Percentiles rank a stretch among this genome's conserved stretches.
Conservation (phyloP, 1,139 yeast genomes). For the Geotrichum macrosporum region DNA sequence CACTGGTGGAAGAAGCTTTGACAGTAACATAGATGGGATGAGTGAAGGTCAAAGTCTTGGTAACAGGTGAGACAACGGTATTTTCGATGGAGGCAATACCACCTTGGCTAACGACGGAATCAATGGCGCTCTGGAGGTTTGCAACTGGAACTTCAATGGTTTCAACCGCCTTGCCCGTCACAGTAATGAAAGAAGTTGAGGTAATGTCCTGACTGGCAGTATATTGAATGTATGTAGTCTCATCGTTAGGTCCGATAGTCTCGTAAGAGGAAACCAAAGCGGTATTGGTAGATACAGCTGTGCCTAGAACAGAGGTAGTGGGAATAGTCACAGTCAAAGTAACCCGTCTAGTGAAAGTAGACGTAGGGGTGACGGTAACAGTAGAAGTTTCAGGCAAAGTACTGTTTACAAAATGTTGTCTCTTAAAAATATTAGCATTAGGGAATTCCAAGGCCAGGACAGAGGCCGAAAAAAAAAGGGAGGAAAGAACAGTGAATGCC, state of each 20-base stretch:
- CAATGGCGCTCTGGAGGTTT: slow-evolving; percentile 8
- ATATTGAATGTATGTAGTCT: neutral
- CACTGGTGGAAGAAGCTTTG: slow-evolving; percentile 4
- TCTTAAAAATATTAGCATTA: neutral
- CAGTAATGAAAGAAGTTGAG: slow-evolving; percentile 7
- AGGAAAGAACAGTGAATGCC: slow-evolving; percentile 2
- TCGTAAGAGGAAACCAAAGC: slow-evolving; percentile 1
- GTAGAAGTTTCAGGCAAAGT: slow-evolving; percentile 4
- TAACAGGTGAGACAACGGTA: slow-evolving; percentile 6
- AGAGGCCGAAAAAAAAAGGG: slow-evolving; percentile 6
- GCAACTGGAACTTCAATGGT: slow-evolving; percentile 7
- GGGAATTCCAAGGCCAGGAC: slow-evolving; percentile 6
- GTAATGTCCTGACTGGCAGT: slow-evolving; percentile 11
- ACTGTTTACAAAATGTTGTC: slow-evolving; percentile 2
- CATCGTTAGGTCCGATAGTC: slow-evolving; percentile 8
- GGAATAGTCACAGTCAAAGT: slow-evolving; percentile 13
- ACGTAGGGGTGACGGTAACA: slow-evolving; percentile 12
- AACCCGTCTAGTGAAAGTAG: neutral
- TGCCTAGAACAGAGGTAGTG: neutral
- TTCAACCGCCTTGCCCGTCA: slow-evolving; percentile 5
- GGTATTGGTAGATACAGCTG: slow-evolving; percentile 3
- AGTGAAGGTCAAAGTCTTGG: slow-evolving; percentile 15
- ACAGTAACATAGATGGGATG: slow-evolving; percentile 11
- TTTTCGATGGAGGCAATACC: slow-evolving; percentile 13
- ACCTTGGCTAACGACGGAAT: slow-evolving; percentile 11